Conservation (phyloP, 176 grass and related monocot species). For the Chrysopogon serrulatus region DNA sequence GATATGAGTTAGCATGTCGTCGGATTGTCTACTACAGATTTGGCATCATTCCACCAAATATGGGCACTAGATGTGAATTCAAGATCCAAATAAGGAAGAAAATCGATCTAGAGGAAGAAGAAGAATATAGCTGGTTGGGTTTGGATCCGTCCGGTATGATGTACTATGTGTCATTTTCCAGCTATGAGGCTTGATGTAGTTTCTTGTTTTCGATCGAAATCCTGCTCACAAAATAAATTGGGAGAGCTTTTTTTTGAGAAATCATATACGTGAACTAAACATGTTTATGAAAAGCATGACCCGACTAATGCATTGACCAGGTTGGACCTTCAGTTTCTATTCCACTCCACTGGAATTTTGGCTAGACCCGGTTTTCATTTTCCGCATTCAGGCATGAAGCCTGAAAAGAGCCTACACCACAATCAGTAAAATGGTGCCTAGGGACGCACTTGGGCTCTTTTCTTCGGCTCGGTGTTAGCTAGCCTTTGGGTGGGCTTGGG, state of each 20-base stretch:
- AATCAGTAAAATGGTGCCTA: too few relatives aligned
- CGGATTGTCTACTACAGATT: background rate
- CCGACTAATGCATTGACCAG: background rate
- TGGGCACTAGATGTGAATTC: background rate
- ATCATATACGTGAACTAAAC: background rate
- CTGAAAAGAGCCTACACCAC: too few relatives aligned
- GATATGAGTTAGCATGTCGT: background rate
- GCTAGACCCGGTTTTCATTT: too few relatives aligned
- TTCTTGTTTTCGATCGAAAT: background rate
- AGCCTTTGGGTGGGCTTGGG: too few relatives aligned
- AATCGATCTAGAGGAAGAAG: background rate
- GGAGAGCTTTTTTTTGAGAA: background rate
- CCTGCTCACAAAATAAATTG: background rate
- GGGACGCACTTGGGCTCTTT: too few relatives aligned
- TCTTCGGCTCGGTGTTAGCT: too few relatives aligned
- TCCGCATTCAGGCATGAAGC: too few relatives aligned
- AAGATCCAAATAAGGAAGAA: background rate
- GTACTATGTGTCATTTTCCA: too few relatives aligned
- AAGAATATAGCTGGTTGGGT: background rate
- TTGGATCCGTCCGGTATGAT: background rate
- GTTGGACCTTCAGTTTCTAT: background rate
- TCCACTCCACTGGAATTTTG: too few relatives aligned
- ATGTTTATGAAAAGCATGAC: too few relatives aligned
- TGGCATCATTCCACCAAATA: background rate
- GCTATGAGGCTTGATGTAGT: background rate